A percentile compares a stretch with the other conserved stretches of the same genome.
These are phyloP conservation scores for Candida xiaguanensis DNA, from an alignment of 805 yeast species.

Conservation along the genomic window DNA sequence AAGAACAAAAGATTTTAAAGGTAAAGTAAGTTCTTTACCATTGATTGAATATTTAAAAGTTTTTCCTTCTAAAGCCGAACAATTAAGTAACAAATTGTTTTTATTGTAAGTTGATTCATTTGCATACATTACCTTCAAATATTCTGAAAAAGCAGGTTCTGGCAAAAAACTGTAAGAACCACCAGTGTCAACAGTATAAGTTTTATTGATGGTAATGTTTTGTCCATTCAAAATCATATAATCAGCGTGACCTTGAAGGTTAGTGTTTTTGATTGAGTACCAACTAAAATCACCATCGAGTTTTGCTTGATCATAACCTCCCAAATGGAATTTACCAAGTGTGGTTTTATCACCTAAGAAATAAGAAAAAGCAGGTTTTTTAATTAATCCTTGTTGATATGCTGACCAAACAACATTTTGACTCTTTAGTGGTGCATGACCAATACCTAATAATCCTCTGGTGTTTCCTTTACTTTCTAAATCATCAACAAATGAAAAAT, in stretches of 20 bases:
- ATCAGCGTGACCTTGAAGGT: not conserved
- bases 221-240: not conserved
- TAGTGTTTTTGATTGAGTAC: not conserved
- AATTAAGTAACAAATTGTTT: not conserved
- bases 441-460: not conserved
- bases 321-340: not conserved
- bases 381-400: not conserved
- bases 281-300: conserved; percentile 1
- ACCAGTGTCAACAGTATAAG: conserved; percentile 1
- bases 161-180: not conserved
- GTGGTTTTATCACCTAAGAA: not conserved
- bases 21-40: not conserved
- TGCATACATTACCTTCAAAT: not conserved
- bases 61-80: not conserved
- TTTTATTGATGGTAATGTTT: not conserved
- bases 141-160: not conserved
- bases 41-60: not conserved
- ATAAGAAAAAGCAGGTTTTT: not conserved
- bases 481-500: conserved; percentile 1
- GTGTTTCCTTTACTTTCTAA: not conserved
- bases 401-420: not conserved
- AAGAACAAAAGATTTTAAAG: conserved; percentile 3
- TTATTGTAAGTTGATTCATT: not conserved
- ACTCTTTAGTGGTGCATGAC: not conserved
- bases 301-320: conserved; percentile 4